Evolutionary conservation across 495 filamentous ascomycete genomes (phyloP).

Genomic region (Aeminium ludgeri): DNA sequence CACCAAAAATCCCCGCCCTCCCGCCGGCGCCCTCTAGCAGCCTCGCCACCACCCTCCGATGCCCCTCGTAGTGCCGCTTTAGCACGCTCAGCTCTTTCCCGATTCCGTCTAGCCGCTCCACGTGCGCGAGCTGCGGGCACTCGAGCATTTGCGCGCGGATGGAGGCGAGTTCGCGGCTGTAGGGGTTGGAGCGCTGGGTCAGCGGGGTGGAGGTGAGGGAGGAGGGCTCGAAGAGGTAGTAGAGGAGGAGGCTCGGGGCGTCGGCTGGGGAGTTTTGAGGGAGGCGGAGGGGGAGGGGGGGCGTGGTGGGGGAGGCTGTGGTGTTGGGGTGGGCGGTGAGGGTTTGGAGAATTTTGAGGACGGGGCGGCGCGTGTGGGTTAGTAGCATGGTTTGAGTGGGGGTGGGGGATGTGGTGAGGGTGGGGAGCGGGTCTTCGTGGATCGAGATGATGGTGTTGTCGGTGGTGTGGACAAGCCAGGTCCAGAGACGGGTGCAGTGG

Average conservation of each 20-base stretch:
- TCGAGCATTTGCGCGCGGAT: conserved; percentile 45
- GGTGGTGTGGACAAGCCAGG: conserved; percentile 67
- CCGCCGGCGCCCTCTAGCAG: conserved; percentile 35
- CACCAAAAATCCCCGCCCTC: conserved; percentile 10
- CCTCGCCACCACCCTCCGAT: conserved; percentile 59
- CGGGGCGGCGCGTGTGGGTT: conserved; percentile 45
- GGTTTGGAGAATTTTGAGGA: conserved; percentile 52
- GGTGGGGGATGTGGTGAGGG: conserved; percentile 15
- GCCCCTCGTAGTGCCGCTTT: conserved; percentile 63
- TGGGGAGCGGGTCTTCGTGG: conserved; percentile 50
- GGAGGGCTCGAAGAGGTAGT: conserved; percentile 84
- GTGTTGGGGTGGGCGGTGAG: conserved; percentile 43
- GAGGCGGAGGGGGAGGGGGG: conserved; percentile 21
- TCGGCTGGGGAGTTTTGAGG: conserved; percentile 27
- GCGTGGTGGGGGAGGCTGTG: conserved; percentile 21
- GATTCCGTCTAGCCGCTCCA: conserved; percentile 56
- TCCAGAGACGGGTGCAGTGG: conserved; percentile 50
- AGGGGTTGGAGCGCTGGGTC: conserved; percentile 41
- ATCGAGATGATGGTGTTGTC: conserved; percentile 72
- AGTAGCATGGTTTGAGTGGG: conserved; percentile 25
- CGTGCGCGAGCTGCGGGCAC: conserved; percentile 41
- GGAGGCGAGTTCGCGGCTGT: conserved; percentile 37
- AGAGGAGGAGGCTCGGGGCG: conserved; percentile 59
- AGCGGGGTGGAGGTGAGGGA: conserved; percentile 49
- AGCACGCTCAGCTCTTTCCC: conserved; percentile 48